Percentiles rank a stretch among this genome's conserved stretches.
These are phyloP conservation scores for Gnaphalium uliginosum DNA, from an alignment of 129 eudicot species.

Conservation along the genomic window DNA sequence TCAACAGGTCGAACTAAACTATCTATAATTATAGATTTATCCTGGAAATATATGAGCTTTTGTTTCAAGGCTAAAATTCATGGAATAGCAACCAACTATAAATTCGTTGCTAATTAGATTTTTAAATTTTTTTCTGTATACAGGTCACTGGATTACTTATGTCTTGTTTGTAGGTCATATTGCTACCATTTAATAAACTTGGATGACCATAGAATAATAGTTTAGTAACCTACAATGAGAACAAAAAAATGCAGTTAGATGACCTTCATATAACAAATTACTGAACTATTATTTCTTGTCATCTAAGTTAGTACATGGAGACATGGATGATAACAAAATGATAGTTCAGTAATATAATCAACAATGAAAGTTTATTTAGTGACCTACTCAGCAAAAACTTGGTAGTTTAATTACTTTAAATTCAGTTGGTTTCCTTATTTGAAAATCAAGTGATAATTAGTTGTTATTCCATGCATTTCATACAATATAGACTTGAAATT, in stretches of 20 bases:
- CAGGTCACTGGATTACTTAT: background rate
- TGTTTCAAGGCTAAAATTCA: background rate
- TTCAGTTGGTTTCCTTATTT: background rate
- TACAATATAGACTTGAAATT: background rate
- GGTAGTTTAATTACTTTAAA: background rate
- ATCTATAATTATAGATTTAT: background rate
- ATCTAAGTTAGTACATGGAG: background rate
- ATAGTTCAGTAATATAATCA: background rate
- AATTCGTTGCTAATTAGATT: background rate
- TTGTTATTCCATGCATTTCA: background rate
- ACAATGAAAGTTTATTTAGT: background rate
- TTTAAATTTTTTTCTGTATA: background rate
- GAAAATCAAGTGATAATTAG: background rate
- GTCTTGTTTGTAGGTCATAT: background rate
- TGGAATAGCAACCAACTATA: background rate
- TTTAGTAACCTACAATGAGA: background rate
- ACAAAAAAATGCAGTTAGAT: too few relatives aligned
- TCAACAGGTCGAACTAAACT: conserved; percentile 65
- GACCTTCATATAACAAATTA: too few relatives aligned
- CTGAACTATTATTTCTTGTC: background rate
- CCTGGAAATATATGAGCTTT: background rate
- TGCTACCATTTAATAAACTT: too few relatives aligned
- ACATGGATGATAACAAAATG: background rate
- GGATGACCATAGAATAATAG: too few relatives aligned
- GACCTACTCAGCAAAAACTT: background rate